These are phyloP conservation scores for Pestalotiopsis sp. DNA, from an alignment of 2,329 filamentous ascomycete species.

Conservation along the genomic window DNA sequence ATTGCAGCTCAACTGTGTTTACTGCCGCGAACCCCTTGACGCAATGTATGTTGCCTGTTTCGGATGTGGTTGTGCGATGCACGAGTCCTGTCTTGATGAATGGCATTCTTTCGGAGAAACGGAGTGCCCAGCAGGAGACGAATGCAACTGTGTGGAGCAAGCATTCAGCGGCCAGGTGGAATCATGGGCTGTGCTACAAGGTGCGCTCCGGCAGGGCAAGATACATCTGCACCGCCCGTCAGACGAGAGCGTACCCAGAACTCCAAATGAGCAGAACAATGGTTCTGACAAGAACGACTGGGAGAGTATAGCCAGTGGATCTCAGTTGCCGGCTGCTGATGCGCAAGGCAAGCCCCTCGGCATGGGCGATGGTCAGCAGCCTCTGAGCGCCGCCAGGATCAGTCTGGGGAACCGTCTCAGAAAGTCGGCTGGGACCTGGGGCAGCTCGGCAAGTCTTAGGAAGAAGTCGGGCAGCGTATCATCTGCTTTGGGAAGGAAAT, in stretches of 20 bases:
- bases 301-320: slow-evolving; percentile 36
- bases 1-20: slow-evolving; percentile 62
- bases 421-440: slow-evolving; percentile 51
- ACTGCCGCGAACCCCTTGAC: slow-evolving; percentile 63
- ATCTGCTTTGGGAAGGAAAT: slow-evolving; percentile 9
- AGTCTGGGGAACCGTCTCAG: slow-evolving; percentile 54
- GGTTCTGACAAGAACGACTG: slow-evolving; percentile 31
- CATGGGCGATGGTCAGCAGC: slow-evolving; percentile 28
- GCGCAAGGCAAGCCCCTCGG: slow-evolving; percentile 30
- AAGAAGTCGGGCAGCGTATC: slow-evolving; percentile 28
- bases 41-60: slow-evolving; percentile 65
- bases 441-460: slow-evolving; percentile 45
- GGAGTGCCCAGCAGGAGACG: slow-evolving; percentile 65
- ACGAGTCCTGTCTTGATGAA: slow-evolving; percentile 61
- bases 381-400: slow-evolving; percentile 46
- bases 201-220: slow-evolving; percentile 41
- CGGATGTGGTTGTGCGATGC: slow-evolving; percentile 64
- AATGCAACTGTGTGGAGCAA: slow-evolving; percentile 64
- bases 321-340: slow-evolving; percentile 28
- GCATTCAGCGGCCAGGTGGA: slow-evolving; percentile 61
- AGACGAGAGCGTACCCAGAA: background rate
- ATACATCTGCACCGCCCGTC: slow-evolving; percentile 28
- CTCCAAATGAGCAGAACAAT: slow-evolving; percentile 23
- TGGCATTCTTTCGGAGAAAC: slow-evolving; percentile 62
- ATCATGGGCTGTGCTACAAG: slow-evolving; percentile 61